Evolutionary conservation across 805 yeast species (phyloP), one percentile per base, ranked within the genome.

Genomic region (Saturnispora besseyi): DNA sequence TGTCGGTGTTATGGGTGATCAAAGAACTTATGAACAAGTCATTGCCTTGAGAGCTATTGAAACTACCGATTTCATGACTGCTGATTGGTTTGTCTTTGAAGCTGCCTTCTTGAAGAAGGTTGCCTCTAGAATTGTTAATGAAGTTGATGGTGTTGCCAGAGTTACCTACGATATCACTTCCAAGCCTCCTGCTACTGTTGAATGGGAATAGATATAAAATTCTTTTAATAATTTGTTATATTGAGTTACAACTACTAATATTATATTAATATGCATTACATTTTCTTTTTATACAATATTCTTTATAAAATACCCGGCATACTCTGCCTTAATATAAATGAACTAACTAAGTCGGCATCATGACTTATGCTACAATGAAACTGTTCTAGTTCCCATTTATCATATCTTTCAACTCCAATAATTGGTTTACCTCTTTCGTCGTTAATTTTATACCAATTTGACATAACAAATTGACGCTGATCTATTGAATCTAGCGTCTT

Each of bases 1-100:
- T 48, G 99, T 93, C 51, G 99, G 99, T 75, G 99, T 93, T 57
- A 87, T 88, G 96, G 99, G 99, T 66, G 99, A 93, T 72, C 96
- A 93, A 77, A 85, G 99, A 76, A 88, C 97, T 53, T 93, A 93
- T 67, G 99, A 93, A 70, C 99, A 93, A 75, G 99, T 93, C 55
- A 93, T 93, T 74, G 99, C 99, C 45, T 79, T 93, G 66, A 85
- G 99, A 73, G 99, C 99, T 59, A 88, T 93, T 62, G 97, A 90
- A 75, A 93, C 99, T 49, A 79, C 82, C 54, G 99, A 93, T 74
- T 93, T 93, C 79, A 93, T 93, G 99, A 93, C 99, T 62, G 99
- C 99, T 55, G 99, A 93, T 72, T 93, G 99, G 99, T 93, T 72
- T 69, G 86, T 84, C 57, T 93, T 93, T 65, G 97, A 90, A 61